A percentile compares a stretch with the other conserved stretches of the same genome.
Conservation (phyloP, 2,329 filamentous ascomycete species). For the Monosporascus sp. region DNA sequence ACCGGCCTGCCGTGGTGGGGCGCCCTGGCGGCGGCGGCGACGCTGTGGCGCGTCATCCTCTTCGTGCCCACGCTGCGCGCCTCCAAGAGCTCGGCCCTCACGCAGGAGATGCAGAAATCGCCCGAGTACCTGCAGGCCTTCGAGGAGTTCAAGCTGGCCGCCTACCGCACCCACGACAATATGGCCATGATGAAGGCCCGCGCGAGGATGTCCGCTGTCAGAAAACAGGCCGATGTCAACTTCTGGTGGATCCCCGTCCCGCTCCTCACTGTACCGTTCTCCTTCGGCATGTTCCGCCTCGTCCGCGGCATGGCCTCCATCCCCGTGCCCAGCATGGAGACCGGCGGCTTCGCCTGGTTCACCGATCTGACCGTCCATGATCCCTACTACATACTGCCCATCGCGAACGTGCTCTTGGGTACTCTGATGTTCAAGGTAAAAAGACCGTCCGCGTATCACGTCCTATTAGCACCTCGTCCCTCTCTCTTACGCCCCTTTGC, state of each 20-base stretch:
- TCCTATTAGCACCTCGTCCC: not conserved
- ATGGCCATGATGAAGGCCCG: constrained; percentile 39
- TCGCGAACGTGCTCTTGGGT: constrained; percentile 51
- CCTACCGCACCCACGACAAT: constrained; percentile 35
- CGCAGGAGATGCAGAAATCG: constrained; percentile 50
- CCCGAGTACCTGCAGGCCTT: constrained; percentile 48
- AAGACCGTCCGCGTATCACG: constrained; percentile 4
- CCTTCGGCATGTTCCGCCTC: constrained; percentile 75
- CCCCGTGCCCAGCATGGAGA: constrained; percentile 73
- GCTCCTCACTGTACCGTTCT: constrained; percentile 59
- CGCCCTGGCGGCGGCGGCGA: constrained; percentile 60
- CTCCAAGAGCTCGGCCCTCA: constrained; percentile 56
- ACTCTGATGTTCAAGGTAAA: constrained; percentile 54
- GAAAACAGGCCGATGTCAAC: constrained; percentile 50
- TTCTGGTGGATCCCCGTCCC: constrained; percentile 46
- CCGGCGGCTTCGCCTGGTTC: constrained; percentile 72
- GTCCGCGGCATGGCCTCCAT: constrained; percentile 67
- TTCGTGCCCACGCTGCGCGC: constrained; percentile 60
- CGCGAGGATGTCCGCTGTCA: constrained; percentile 43
- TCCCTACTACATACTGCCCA: constrained; percentile 71
- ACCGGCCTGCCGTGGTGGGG: constrained; percentile 76
- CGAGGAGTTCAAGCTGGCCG: constrained; percentile 44
- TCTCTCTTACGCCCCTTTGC: not conserved
- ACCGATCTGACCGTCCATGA: constrained; percentile 69
- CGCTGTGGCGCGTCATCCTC: constrained; percentile 59